These are phyloP conservation scores for Tolypocladium inflatum DNA, from an alignment of 2,329 filamentous ascomycete species.

Conservation along the genomic window DNA sequence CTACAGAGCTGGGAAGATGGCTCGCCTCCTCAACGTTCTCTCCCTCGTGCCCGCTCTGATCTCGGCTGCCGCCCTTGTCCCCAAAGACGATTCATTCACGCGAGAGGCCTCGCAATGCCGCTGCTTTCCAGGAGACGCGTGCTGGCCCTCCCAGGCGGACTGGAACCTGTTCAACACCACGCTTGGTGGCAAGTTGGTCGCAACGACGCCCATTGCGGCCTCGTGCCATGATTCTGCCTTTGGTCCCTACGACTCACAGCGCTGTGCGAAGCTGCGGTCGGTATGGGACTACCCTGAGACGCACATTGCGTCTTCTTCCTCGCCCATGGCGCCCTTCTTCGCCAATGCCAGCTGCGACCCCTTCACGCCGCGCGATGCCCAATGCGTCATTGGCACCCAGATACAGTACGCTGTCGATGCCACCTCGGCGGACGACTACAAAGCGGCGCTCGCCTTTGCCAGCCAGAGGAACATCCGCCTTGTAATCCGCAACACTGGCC, in stretches of 20 bases:
- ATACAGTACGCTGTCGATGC: slow-evolving; percentile 29
- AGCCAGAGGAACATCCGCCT: slow-evolving; percentile 25
- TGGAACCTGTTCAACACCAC: slow-evolving; percentile 44
- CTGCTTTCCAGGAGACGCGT: slow-evolving; percentile 38
- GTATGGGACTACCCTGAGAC: slow-evolving; percentile 23
- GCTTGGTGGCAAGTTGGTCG: slow-evolving; percentile 39
- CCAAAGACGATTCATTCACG: not conserved
- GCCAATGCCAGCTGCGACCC: slow-evolving; percentile 28
- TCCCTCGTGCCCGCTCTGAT: not conserved
- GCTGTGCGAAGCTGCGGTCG: slow-evolving; percentile 28
- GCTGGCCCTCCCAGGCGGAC: slow-evolving; percentile 36
- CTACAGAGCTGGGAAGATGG: not conserved
- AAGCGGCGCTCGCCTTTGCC: slow-evolving; percentile 25
- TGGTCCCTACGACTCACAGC: slow-evolving; percentile 19
- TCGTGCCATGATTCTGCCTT: slow-evolving; percentile 41
- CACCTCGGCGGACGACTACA: slow-evolving; percentile 17
- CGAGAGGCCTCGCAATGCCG: not conserved
- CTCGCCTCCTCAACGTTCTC: not conserved
- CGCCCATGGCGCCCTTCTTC: slow-evolving; percentile 28
- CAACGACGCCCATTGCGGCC: slow-evolving; percentile 40
- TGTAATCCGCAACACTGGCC: slow-evolving; percentile 23
- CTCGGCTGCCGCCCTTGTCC: not conserved
- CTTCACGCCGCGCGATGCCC: slow-evolving; percentile 23
- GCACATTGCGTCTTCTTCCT: slow-evolving; percentile 27
- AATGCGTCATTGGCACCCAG: slow-evolving; percentile 34